phyloP scores from a whole-genome alignment of 2,329 filamentous ascomycete genomes.

The Cladosporium cucumerinum region DNA sequence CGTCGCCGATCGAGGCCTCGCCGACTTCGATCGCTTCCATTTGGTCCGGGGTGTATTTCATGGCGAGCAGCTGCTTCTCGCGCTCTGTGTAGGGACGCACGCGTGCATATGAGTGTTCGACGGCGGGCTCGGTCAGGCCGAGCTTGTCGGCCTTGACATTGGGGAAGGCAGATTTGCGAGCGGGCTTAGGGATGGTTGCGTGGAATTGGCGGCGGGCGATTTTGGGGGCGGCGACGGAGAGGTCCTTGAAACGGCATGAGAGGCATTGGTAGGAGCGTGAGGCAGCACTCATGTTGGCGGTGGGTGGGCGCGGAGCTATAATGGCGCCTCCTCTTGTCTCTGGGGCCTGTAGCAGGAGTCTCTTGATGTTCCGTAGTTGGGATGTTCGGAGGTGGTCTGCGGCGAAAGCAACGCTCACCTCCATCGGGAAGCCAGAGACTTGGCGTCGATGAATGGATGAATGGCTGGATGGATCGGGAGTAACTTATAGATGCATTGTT shows the following conservation, averaged over 20 bases:
- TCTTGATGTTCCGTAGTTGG: not conserved
- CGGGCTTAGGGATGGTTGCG: constrained; percentile 37
- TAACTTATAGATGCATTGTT: not conserved
- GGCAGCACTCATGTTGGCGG: constrained; percentile 25
- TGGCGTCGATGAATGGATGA: constrained; percentile 15
- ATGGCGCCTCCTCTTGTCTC: not conserved
- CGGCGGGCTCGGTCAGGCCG: constrained; percentile 19
- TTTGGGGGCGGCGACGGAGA: constrained; percentile 18
- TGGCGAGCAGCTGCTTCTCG: constrained; percentile 60
- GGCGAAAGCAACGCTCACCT: constrained; percentile 11
- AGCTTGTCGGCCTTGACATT: constrained; percentile 44
- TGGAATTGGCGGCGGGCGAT: constrained; percentile 39
- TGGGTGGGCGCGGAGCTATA: not conserved
- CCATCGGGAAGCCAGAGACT: constrained; percentile 8
- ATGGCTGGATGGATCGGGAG: too few relatives aligned
- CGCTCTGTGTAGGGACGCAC: constrained; percentile 58
- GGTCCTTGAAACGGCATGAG: constrained; percentile 30
- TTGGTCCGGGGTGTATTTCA: constrained; percentile 76
- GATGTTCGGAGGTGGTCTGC: constrained; percentile 14
- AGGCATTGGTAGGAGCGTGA: constrained; percentile 33
- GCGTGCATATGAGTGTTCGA: constrained; percentile 20
- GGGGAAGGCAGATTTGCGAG: constrained; percentile 42
- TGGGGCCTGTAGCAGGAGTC: constrained; percentile 5
- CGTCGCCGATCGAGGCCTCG: constrained; percentile 69
- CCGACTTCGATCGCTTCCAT: constrained; percentile 76